phyloP scores from a whole-genome alignment of 1,284 basidiomycete genomes.

The Moesziomyces parantarcticus region DNA sequence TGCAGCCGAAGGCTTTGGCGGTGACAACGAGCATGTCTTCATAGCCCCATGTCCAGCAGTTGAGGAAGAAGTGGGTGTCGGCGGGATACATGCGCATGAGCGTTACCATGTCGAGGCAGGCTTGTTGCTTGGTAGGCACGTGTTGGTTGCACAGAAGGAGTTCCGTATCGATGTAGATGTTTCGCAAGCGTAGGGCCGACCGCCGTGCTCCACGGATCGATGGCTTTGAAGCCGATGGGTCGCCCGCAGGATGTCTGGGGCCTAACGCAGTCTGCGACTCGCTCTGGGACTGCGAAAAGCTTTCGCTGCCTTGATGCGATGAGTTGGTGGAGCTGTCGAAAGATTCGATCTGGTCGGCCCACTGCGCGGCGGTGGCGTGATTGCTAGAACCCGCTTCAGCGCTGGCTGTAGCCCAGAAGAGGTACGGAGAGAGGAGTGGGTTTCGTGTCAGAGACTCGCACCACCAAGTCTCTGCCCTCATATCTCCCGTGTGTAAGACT shows the following conservation, averaged over 20 bases:
- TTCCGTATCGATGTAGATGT: conserved; percentile 87
- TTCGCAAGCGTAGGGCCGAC: conserved; percentile 72
- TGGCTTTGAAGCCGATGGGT: background rate
- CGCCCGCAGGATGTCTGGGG: background rate
- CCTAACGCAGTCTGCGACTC: conserved; percentile 2
- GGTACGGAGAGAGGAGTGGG: conserved; percentile 78
- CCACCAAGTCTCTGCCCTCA: conserved; percentile 85
- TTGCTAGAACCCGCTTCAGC: background rate
- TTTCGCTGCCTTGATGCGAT: conserved; percentile 2
- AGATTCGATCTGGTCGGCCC: conserved; percentile 33
- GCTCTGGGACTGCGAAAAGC: conserved; percentile 9
- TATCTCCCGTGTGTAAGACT: conserved; percentile 90
- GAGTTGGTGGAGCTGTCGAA: conserved; percentile 19
- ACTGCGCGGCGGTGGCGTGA: background rate
- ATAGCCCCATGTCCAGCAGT: conserved; percentile 89
- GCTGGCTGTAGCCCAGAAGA: conserved; percentile 68
- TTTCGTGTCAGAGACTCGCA: conserved; percentile 77
- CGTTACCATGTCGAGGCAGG: conserved; percentile 75
- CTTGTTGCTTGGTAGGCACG: conserved; percentile 45
- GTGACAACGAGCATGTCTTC: conserved; percentile 49
- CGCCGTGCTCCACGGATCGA: background rate
- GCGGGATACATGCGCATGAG: conserved; percentile 72
- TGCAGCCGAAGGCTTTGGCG: conserved; percentile 47
- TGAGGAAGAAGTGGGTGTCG: conserved; percentile 83
- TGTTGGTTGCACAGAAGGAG: conserved; percentile 68